A percentile compares a stretch with the other conserved stretches of the same genome.
Evolutionary conservation across 169 alveolate species (phyloP).

Genomic region (Plasmodium knowlesi): DNA sequence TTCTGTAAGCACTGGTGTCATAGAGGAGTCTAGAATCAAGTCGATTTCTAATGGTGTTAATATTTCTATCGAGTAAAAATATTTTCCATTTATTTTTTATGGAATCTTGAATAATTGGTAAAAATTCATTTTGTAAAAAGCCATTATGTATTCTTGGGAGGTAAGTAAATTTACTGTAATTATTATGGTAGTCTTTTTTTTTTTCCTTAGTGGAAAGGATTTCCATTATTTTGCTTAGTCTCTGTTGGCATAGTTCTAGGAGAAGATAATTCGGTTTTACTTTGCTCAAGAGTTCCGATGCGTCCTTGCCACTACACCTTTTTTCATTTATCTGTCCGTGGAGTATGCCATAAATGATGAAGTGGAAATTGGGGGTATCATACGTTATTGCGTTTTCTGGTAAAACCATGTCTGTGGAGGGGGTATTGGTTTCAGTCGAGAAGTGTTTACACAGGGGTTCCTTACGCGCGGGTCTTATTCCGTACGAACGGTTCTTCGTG

Average conservation of each 20-base stretch:
- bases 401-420: background rate
- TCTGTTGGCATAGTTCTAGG: conserved; percentile 44
- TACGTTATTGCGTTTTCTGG: conserved; percentile 16
- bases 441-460: background rate
- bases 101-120: conserved; percentile 35
- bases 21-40: conserved; percentile 53
- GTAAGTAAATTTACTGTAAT: conserved; percentile 40
- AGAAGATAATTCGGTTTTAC: conserved; percentile 48
- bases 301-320: conserved; percentile 56
- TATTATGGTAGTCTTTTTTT: background rate
- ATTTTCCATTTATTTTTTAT: conserved; percentile 29
- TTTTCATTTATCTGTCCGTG: conserved; percentile 54
- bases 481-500: background rate
- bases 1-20: conserved; percentile 57
- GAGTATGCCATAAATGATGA: conserved; percentile 52
- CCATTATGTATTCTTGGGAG: conserved; percentile 74
- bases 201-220: conserved; percentile 14
- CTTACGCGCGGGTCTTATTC: background rate
- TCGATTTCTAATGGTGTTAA: conserved; percentile 48
- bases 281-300: conserved; percentile 1
- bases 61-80: conserved; percentile 34
- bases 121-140: conserved; percentile 42
- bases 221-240: conserved; percentile 38
- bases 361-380: conserved; percentile 32
- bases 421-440: background rate